phyloP scores from a whole-genome alignment of 257 asterid species.

The Solanum bulbocastanum region DNA sequence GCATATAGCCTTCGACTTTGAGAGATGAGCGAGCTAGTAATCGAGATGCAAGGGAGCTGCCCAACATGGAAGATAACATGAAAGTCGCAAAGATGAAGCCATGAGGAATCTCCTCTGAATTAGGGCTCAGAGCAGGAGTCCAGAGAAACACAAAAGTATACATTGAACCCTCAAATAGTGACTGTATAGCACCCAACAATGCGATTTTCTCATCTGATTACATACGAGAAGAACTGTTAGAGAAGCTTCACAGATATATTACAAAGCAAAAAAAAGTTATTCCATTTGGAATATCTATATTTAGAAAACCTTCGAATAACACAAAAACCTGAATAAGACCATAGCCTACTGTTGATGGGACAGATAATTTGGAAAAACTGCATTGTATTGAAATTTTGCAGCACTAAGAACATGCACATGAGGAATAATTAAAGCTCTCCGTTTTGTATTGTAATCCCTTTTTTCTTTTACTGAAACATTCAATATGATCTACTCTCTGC shows the following conservation, averaged over 20 bases:
- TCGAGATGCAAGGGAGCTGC: constrained; percentile 94
- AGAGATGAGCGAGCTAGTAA: constrained; percentile 60
- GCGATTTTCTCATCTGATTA: constrained; percentile 89
- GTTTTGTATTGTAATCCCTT: neutral
- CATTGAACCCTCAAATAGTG: constrained; percentile 96
- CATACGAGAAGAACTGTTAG: neutral
- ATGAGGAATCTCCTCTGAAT: constrained; percentile 90
- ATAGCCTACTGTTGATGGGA: neutral
- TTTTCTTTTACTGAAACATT: neutral
- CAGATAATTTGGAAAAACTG: neutral
- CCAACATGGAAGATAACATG: constrained; percentile 95
- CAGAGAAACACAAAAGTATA: constrained; percentile 93
- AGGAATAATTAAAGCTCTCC: neutral
- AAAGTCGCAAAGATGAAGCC: constrained; percentile 92
- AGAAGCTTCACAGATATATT: neutral
- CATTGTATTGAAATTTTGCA: neutral
- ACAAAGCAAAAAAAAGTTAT: neutral
- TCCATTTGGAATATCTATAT: neutral
- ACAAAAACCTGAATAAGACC: neutral
- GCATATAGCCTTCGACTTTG: constrained; percentile 93
- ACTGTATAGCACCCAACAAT: constrained; percentile 91
- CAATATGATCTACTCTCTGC: neutral
- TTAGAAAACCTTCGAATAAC: neutral
- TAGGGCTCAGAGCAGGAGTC: constrained; percentile 98
- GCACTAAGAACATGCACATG: neutral